These are phyloP conservation scores for Boeremia lycopersici DNA, from an alignment of 2,329 filamentous ascomycete genomes.

Conservation along the genomic window DNA sequence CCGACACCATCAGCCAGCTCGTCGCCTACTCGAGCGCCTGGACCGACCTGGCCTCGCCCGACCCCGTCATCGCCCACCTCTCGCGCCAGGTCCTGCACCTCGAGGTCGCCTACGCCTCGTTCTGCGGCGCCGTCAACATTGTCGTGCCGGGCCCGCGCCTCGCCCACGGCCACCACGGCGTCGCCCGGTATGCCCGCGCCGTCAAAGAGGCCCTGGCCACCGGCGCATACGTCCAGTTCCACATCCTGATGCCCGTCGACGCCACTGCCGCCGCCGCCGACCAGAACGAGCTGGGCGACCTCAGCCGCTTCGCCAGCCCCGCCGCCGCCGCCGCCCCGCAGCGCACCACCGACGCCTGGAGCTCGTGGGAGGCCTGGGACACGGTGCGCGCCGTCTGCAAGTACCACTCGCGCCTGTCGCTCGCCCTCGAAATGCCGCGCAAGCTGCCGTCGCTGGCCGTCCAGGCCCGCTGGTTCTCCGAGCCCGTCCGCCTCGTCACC, in stretches of 20 bases:
- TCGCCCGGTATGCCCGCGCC: constrained; percentile 79
- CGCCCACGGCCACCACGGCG: constrained; percentile 63
- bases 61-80: constrained; percentile 82
- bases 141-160: constrained; percentile 78
- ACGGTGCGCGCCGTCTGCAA: constrained; percentile 82
- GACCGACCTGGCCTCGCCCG: constrained; percentile 85
- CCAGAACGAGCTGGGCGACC: constrained; percentile 56
- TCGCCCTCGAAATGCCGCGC: constrained; percentile 67
- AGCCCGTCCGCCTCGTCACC: constrained; percentile 63
- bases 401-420: constrained; percentile 79
- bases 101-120: constrained; percentile 92
- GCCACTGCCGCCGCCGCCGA: constrained; percentile 65
- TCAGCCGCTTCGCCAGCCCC: constrained; percentile 56
- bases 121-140: constrained; percentile 86
- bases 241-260: constrained; percentile 84
- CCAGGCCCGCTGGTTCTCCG: constrained; percentile 68
- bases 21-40: constrained; percentile 84
- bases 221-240: constrained; percentile 76
- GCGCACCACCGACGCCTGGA: constrained; percentile 66
- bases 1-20: constrained; percentile 71
- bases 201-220: constrained; percentile 79
- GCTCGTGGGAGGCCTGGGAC: constrained; percentile 94
- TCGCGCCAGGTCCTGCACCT: constrained; percentile 89
- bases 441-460: constrained; percentile 62
- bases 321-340: constrained; percentile 47